These are phyloP conservation scores for Sclerotinia sclerotiorum DNA, from an alignment of 2,329 filamentous ascomycete genomes.

Conservation along the genomic window DNA sequence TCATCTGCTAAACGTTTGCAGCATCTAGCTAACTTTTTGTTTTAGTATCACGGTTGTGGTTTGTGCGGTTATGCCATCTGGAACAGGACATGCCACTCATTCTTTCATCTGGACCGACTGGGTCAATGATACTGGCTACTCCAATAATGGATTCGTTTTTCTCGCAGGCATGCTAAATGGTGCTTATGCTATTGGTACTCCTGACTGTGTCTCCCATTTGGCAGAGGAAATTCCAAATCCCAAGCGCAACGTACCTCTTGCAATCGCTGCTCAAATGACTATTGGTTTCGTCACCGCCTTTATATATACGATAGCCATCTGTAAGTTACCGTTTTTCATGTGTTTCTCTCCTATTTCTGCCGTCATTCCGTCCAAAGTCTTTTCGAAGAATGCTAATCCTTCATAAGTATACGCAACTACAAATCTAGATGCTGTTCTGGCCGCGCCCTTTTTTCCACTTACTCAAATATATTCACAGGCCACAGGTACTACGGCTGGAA, in stretches of 20 bases:
- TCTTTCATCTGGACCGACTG: constrained; percentile 49
- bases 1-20: neutral
- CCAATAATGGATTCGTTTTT: constrained; percentile 56
- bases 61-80: constrained; percentile 54
- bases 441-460: constrained; percentile 58
- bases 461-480: constrained; percentile 65
- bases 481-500: constrained; percentile 51
- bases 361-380: neutral
- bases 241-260: constrained; percentile 53
- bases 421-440: constrained; percentile 53
- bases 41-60: constrained; percentile 45
- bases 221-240: constrained; percentile 62
- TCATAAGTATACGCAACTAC: constrained; percentile 55
- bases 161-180: constrained; percentile 64
- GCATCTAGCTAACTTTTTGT: neutral
- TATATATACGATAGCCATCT: constrained; percentile 50
- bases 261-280: constrained; percentile 51
- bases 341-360: neutral
- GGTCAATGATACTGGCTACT: constrained; percentile 47
- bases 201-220: constrained; percentile 64
- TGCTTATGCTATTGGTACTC: constrained; percentile 65
- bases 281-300: constrained; percentile 55
- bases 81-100: constrained; percentile 45
- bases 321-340: neutral
- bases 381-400: neutral